phyloP scores from a whole-genome alignment of 495 filamentous ascomycete species.

The Cercophora samala region DNA sequence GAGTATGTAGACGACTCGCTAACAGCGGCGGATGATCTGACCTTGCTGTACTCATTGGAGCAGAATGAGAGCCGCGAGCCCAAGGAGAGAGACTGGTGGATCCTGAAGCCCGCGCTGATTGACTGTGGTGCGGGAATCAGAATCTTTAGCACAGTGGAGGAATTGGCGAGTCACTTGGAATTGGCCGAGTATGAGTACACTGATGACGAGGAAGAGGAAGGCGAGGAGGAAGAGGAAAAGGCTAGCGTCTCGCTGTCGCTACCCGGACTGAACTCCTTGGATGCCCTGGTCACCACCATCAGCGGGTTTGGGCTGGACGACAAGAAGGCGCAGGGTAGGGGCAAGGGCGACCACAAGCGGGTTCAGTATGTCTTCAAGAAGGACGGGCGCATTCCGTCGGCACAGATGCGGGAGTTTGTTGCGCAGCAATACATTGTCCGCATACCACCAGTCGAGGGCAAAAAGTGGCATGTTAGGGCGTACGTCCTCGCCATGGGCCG shows the following conservation, averaged over 20 bases:
- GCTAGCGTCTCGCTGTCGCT: constrained; percentile 12
- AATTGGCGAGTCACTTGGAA: constrained; percentile 65
- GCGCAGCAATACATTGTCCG: constrained; percentile 71
- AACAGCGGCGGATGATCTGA: constrained; percentile 65
- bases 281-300: constrained; percentile 11
- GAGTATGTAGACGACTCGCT: constrained; percentile 80
- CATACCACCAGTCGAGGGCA: constrained; percentile 59
- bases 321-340: not conserved
- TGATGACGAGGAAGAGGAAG: constrained; percentile 16
- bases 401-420: constrained; percentile 66
- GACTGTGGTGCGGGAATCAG: constrained; percentile 75
- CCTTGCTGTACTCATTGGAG: constrained; percentile 53
- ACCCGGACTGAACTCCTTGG: constrained; percentile 14
- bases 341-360: constrained; percentile 14
- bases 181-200: constrained; percentile 52
- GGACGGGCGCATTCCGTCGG: constrained; percentile 60
- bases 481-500: constrained; percentile 69
- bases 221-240: constrained; percentile 15
- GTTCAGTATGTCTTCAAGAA: constrained; percentile 21
- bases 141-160: constrained; percentile 65
- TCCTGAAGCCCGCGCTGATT: constrained; percentile 78
- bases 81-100: constrained; percentile 70
- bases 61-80: constrained; percentile 45
- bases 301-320: not conserved
- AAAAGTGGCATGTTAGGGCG: constrained; percentile 78